These are phyloP conservation scores for Nemania bipapillata DNA, from an alignment of 2,329 filamentous ascomycete genomes.

Conservation along the genomic window DNA sequence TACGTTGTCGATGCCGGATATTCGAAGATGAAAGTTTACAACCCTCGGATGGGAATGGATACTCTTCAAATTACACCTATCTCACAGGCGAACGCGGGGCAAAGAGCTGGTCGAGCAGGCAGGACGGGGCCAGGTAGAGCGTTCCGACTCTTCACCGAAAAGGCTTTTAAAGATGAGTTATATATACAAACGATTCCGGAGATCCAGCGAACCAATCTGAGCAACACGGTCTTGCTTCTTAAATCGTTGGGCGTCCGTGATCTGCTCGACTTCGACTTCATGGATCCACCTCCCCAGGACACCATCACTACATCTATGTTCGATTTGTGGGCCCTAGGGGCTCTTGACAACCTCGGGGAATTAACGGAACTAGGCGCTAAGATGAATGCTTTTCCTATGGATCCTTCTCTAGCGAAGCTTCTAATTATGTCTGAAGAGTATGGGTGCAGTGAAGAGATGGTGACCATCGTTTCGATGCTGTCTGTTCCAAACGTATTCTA, in stretches of 20 bases:
- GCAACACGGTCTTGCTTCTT: constrained; percentile 91
- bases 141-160: constrained; percentile 92
- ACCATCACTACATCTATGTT: constrained; percentile 97
- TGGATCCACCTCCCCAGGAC: constrained; percentile 98
- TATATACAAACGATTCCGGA: constrained; percentile 98
- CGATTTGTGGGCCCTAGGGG: constrained; percentile 95
- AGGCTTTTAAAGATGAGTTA: constrained; percentile 93
- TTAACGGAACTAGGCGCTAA: constrained; percentile 85
- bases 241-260: constrained; percentile 96
- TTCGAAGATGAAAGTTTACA: constrained; percentile 98
- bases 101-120: constrained; percentile 91
- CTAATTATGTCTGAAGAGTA: constrained; percentile 92
- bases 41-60: constrained; percentile 99
- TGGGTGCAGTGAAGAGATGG: constrained; percentile 95
- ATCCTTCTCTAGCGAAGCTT: constrained; percentile 92
- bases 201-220: constrained; percentile 94
- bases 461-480: constrained; percentile 97
- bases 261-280: constrained; percentile 95
- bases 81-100: constrained; percentile 93
- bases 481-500: constrained; percentile 97
- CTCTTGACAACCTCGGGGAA: constrained; percentile 91
- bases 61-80: constrained; percentile 97
- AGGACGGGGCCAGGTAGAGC: constrained; percentile 95
- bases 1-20: constrained; percentile 97
- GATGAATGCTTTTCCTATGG: constrained; percentile 99